Evolutionary conservation across 306 rosid genomes (phyloP), one percentile per base, ranked within the genome.

Genomic region (Luffa acutangula): DNA sequence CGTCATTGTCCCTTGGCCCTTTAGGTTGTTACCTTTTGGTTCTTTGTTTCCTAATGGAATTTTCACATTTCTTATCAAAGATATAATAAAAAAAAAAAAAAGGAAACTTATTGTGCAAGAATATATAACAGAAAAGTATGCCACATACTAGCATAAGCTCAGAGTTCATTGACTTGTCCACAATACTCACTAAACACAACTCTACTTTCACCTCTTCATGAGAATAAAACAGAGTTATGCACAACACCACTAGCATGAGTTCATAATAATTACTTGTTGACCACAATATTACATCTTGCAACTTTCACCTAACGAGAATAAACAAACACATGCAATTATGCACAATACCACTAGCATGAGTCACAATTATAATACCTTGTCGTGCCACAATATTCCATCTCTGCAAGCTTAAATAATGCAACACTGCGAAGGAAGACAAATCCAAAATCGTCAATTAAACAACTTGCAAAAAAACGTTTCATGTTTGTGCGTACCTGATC

Each of bases 321-420:
- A 14, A 15, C 5, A 15, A 64, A 64, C 43, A 39, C 48, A 4
- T 15, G 9, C 33, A 39, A 49, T 72, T 49, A 12, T 71, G 57
- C 20, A 71, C 77, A 70, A 9, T 6, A 10, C 17, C 76, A 45
- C 75, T 78, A 36, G 52, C 52, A 76, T 21, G 48, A 7, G 51
- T 45, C 65, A 54, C 36, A 58, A 46, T 59, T 60, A 25, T 25
- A 57, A 49, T 92, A 94, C 98, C 98, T 95, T 33, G 98, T 92
- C 56, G 98, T 92, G 80, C 98, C 97, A 85, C 97, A 87, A 86
- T 91, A 95, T 54, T 92, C 88, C 97, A 92, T 95, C 82, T 90
- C 91, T 36, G 93, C 90, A 73, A 95, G 97, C 86, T 86, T 95
- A 89, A 95, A 54, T 52, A 92, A 84, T 3, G 97, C 97, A 82